These are phyloP conservation scores for Phyllosticta paracitricarpa DNA, from an alignment of 2,329 filamentous ascomycete species.

Conservation along the genomic window DNA sequence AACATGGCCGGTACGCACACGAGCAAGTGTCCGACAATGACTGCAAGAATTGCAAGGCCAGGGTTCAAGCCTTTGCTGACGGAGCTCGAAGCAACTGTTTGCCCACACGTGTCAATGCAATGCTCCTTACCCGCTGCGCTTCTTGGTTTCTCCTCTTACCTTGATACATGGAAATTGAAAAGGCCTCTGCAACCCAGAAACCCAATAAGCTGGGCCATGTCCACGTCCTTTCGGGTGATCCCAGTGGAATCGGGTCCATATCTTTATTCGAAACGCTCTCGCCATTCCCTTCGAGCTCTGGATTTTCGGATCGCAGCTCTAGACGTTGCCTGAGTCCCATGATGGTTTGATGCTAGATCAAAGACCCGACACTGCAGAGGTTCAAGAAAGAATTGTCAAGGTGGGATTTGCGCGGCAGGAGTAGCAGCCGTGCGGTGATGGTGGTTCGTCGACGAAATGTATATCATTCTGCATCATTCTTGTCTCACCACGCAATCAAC, in stretches of 20 bases:
- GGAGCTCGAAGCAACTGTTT: conserved; percentile 12
- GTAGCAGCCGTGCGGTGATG: not conserved
- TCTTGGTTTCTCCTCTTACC: not conserved
- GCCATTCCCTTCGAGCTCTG: conserved; percentile 3
- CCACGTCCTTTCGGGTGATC: conserved; percentile 13
- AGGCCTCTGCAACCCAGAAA: conserved; percentile 16
- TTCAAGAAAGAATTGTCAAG: not conserved
- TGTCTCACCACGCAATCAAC: not conserved
- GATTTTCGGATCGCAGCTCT: conserved; percentile 8
- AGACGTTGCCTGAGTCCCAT: conserved; percentile 13
- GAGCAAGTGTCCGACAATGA: conserved; percentile 14
- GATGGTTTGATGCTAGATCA: not conserved
- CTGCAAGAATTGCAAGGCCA: conserved; percentile 14
- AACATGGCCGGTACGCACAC: conserved; percentile 14
- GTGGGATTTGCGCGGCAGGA: no score
- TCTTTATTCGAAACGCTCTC: conserved; percentile 12
- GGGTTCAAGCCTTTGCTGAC: conserved; percentile 15
- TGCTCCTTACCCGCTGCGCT: not conserved
- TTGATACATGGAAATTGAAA: conserved; percentile 15
- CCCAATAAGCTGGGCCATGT: conserved; percentile 15
- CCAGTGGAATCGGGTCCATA: conserved; percentile 13
- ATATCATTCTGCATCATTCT: not conserved
- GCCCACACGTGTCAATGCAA: not conserved
- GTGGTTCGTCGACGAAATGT: not conserved
- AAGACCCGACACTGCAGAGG: not conserved